Conservation (phyloP, 2,329 filamentous ascomycete genomes). For the Ophiocordyceps camponoti-rufipedis region DNA sequence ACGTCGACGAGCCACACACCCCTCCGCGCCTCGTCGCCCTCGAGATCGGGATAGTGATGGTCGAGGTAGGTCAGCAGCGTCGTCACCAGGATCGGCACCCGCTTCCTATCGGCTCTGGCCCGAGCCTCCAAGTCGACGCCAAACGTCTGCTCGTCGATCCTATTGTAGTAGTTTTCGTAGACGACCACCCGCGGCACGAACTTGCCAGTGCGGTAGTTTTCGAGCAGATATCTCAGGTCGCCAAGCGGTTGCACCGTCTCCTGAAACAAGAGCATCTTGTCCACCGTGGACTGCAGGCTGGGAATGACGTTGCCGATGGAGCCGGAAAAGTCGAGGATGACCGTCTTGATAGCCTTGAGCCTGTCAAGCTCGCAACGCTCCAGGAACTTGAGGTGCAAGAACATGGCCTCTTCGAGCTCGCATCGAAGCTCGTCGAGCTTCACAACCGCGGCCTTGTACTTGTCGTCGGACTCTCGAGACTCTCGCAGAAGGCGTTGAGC, state of each 20-base stretch:
- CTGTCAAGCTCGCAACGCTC: conserved; percentile 94
- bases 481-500: conserved; percentile 74
- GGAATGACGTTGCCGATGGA: conserved; percentile 97
- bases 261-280: conserved; percentile 98
- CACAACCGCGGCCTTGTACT: conserved; percentile 73
- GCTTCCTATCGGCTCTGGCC: conserved; percentile 84
- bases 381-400: conserved; percentile 84
- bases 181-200: conserved; percentile 81
- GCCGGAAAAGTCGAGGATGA: conserved; percentile 92
- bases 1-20: conserved; percentile 92
- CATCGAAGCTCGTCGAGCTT: conserved; percentile 84
- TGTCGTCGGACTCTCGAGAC: conserved; percentile 76
- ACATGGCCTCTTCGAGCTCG: conserved; percentile 87
- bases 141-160: conserved; percentile 92
- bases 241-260: conserved; percentile 91
- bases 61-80: conserved; percentile 89
- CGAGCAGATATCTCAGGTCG: conserved; percentile 81
- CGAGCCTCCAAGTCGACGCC: conserved; percentile 94
- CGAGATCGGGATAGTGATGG: conserved; percentile 90
- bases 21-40: conserved; percentile 83
- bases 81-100: conserved; percentile 82
- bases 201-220: conserved; percentile 90
- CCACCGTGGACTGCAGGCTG: conserved; percentile 83
- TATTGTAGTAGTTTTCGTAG: conserved; percentile 99
- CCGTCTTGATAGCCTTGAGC: conserved; percentile 94